These are phyloP conservation scores for Dryas alaskensis DNA, from an alignment of 306 rosid species.

Conservation along the genomic window DNA sequence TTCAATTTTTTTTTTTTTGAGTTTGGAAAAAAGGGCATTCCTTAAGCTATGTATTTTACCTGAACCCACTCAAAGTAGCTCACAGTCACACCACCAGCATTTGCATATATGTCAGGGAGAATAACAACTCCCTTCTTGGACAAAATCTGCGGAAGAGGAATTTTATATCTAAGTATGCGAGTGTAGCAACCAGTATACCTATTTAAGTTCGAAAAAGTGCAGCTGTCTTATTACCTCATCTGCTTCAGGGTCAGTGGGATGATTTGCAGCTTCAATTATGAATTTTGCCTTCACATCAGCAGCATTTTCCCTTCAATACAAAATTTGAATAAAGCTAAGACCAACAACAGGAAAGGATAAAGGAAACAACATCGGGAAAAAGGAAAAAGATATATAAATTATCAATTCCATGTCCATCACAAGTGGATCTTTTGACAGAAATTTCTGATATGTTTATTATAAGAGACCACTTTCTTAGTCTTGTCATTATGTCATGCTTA, in stretches of 20 bases:
- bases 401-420: neutral
- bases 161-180: neutral
- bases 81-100: conserved; percentile 71
- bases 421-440: neutral
- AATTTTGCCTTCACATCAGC: conserved; percentile 51
- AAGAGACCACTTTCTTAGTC: too few species aligned
- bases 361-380: neutral
- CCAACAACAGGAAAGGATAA: neutral
- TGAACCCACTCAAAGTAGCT: conserved; percentile 91
- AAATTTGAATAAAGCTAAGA: neutral
- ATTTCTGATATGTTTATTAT: neutral
- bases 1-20: neutral
- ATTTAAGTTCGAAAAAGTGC: conserved; percentile 5
- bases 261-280: conserved; percentile 65
- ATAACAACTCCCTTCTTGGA: conserved; percentile 57
- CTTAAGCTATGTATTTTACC: conserved; percentile 33
- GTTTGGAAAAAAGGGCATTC: neutral
- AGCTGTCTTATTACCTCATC: conserved; percentile 45
- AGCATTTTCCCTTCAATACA: conserved; percentile 50
- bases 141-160: conserved; percentile 38
- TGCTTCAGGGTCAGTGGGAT: conserved; percentile 67
- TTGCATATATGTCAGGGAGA: conserved; percentile 73
- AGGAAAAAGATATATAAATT: neutral
- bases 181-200: neutral
- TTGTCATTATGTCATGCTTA: too few species aligned